phyloP scores from a whole-genome alignment of 805 yeast genomes.

The Candida khao-thaluensis region DNA sequence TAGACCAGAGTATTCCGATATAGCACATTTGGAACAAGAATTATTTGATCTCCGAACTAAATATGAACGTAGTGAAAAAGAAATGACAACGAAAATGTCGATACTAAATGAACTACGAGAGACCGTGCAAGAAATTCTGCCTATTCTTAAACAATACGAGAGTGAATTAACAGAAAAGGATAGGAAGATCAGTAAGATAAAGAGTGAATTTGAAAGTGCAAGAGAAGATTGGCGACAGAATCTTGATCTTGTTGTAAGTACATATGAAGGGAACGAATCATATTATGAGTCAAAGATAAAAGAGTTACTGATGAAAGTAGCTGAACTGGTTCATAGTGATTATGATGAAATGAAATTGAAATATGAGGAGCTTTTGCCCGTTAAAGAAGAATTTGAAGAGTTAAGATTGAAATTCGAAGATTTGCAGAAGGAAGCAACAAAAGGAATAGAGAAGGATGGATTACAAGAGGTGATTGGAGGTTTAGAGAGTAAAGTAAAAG shows the following conservation, averaged over 20 bases:
- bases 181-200: constrained; percentile 44
- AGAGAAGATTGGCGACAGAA: constrained; percentile 59
- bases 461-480: not conserved
- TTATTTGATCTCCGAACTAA: constrained; percentile 20
- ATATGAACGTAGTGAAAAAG: constrained; percentile 24
- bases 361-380: not conserved
- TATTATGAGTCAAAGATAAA: constrained; percentile 47
- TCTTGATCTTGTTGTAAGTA: constrained; percentile 52
- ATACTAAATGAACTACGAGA: constrained; percentile 48
- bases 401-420: not conserved
- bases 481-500: constrained; percentile 1
- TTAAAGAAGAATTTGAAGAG: constrained; percentile 4
- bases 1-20: not conserved
- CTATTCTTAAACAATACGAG: constrained; percentile 48
- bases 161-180: constrained; percentile 45
- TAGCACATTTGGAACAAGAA: constrained; percentile 14
- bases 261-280: constrained; percentile 54
- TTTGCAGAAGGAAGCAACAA: not conserved
- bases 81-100: constrained; percentile 43
- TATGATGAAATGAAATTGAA: constrained; percentile 1
- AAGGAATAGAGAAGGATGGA: not conserved
- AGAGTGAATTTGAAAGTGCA: constrained; percentile 49
- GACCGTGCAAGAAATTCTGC: constrained; percentile 50
- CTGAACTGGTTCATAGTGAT: constrained; percentile 7
- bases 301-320: constrained; percentile 25